Evolutionary conservation across 164 flowering plant genomes (phyloP).

Genomic region (Aristolochia fimbriata): DNA sequence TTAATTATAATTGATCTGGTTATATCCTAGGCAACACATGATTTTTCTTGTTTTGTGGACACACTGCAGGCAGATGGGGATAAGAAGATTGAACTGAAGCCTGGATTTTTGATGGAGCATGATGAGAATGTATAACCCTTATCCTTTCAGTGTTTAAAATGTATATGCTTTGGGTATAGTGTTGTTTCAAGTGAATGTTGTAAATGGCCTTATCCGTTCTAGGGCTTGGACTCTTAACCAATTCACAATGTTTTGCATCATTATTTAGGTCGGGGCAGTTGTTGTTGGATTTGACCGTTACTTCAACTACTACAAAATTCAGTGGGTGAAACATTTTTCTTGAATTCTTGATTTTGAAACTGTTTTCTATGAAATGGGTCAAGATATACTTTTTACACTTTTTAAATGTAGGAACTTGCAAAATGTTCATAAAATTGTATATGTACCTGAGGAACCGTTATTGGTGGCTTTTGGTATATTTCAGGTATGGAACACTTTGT

Average conservation of each 20-base stretch:
- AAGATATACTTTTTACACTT: too few species aligned
- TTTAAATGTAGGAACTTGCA: too few species aligned
- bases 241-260: constrained; percentile 8
- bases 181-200: not conserved
- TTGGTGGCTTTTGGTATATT: constrained; percentile 1
- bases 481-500: constrained; percentile 90
- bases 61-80: constrained; percentile 72
- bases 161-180: not conserved
- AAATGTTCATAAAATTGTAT: too few species aligned
- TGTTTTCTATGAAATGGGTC: too few species aligned
- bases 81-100: constrained; percentile 90
- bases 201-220: not conserved
- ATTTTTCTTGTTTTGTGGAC: not conserved
- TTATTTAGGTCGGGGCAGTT: constrained; percentile 89
- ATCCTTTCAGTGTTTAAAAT: constrained; percentile 6
- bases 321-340: constrained; percentile 41
- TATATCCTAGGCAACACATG: too few species aligned
- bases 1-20: too few species aligned
- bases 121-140: constrained; percentile 53
- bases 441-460: not conserved
- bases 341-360: too few species aligned
- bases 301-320: constrained; percentile 91
- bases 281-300: constrained; percentile 98
- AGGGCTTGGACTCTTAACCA: constrained; percentile 3
- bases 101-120: constrained; percentile 94